Conservation (phyloP, 192 early-diverging fungal species). For the Backusella psychrophila region DNA sequence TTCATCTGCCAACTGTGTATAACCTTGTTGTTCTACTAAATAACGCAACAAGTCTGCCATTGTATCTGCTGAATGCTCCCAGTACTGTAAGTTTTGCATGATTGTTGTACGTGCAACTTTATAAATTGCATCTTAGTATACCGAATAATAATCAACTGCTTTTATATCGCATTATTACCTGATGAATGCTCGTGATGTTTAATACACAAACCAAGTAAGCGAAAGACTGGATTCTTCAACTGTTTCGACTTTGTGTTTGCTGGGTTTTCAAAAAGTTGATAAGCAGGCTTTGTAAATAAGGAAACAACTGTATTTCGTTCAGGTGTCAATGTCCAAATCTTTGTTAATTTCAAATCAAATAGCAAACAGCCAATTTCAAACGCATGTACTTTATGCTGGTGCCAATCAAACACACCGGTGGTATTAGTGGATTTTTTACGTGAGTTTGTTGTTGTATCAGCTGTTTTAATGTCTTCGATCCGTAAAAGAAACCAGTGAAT, state of each 20-base stretch:
- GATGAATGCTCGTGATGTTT: conserved; percentile 77
- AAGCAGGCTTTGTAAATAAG: conserved; percentile 73
- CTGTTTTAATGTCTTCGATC: conserved; percentile 55
- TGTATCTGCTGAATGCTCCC: conserved; percentile 77
- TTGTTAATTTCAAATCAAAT: conserved; percentile 60
- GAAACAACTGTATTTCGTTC: conserved; percentile 70
- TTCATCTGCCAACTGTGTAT: conserved; percentile 69
- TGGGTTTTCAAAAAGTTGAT: conserved; percentile 80
- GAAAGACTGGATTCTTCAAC: conserved; percentile 61
- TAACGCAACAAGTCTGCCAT: conserved; percentile 78
- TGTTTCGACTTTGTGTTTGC: conserved; percentile 59
- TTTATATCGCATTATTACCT: conserved; percentile 36
- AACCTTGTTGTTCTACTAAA: conserved; percentile 58
- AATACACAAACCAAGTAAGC: conserved; percentile 72
- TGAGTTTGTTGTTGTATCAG: conserved; percentile 16
- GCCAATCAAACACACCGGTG: conserved; percentile 51
- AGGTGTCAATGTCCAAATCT: conserved; percentile 68
- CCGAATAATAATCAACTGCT: background rate
- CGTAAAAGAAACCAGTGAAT: conserved; percentile 77
- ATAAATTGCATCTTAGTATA: background rate
- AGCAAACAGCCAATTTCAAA: conserved; percentile 52
- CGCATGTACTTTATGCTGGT: conserved; percentile 51
- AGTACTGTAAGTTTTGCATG: conserved; percentile 81
- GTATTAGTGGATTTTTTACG: background rate
- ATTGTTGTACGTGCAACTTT: conserved; percentile 71